Evolutionary conservation across 1,284 basidiomycete species (phyloP).

Genomic region (Tilletia horrida): DNA sequence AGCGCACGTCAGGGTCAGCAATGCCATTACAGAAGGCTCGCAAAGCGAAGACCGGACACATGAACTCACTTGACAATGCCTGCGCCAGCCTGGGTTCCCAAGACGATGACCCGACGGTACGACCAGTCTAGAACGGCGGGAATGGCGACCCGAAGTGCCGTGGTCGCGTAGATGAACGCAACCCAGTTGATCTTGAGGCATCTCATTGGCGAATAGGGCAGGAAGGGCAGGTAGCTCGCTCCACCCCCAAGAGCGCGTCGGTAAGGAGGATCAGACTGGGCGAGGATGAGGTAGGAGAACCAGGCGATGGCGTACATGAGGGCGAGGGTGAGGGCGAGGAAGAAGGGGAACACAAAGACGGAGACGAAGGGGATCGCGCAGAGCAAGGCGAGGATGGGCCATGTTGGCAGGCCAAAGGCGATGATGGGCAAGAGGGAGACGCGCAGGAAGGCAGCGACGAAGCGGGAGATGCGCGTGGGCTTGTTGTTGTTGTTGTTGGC

Average conservation of each 20-base stretch:
- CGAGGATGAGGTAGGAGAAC: slow-evolving; percentile 51
- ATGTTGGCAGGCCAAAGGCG: slow-evolving; percentile 37
- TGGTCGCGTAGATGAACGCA: slow-evolving; percentile 38
- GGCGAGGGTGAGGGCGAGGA: slow-evolving; percentile 42
- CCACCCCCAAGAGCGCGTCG: not conserved
- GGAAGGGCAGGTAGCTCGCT: slow-evolving; percentile 35
- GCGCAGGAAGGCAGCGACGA: slow-evolving; percentile 34
- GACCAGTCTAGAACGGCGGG: slow-evolving; percentile 49
- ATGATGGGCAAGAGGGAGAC: slow-evolving; percentile 37
- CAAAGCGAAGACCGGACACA: too few species aligned
- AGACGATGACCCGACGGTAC: slow-evolving; percentile 47
- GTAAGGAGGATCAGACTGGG: slow-evolving; percentile 47
- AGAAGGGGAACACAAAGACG: slow-evolving; percentile 48
- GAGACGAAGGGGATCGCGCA: slow-evolving; percentile 45
- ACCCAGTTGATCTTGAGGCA: slow-evolving; percentile 49
- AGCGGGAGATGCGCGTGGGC: slow-evolving; percentile 19
- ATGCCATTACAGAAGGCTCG: too few species aligned
- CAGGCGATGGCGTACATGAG: slow-evolving; percentile 51
- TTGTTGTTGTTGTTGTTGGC: not conserved
- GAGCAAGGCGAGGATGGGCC: slow-evolving; percentile 40
- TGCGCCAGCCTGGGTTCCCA: slow-evolving; percentile 46
- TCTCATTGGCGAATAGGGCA: slow-evolving; percentile 48
- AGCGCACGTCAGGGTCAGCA: too few species aligned
- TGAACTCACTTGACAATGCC: slow-evolving; percentile 39
- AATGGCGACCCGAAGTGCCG: slow-evolving; percentile 36